These are phyloP conservation scores for Pleurotus djamor DNA, from an alignment of 768 basidiomycete genomes.

Conservation along the genomic window DNA sequence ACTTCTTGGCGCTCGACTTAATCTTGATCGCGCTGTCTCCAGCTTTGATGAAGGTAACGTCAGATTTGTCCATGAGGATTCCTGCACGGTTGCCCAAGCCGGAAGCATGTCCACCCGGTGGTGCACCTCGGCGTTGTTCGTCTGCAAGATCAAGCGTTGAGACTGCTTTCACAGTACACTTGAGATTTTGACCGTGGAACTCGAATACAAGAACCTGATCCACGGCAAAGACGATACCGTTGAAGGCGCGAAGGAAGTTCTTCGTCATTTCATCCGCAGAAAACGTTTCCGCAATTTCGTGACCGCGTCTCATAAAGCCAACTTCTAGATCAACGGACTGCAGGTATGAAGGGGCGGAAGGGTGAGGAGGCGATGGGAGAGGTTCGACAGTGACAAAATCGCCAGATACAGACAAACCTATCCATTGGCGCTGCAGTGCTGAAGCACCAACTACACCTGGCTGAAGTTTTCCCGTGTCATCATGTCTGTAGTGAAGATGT, in stretches of 20 bases:
- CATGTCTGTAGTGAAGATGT: slow-evolving; percentile 51
- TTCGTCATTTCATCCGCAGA: slow-evolving; percentile 84
- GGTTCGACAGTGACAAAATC: slow-evolving; percentile 73
- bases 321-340: slow-evolving; percentile 81
- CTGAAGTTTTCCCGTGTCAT: slow-evolving; percentile 68
- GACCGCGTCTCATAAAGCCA: slow-evolving; percentile 54
- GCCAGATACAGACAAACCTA: slow-evolving; percentile 75
- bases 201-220: slow-evolving; percentile 82
- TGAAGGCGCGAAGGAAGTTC: slow-evolving; percentile 75
- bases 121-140: slow-evolving; percentile 47
- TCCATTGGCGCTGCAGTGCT: slow-evolving; percentile 84
- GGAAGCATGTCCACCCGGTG: slow-evolving; percentile 20
- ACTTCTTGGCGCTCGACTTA: slow-evolving; percentile 92
- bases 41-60: slow-evolving; percentile 86
- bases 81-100: slow-evolving; percentile 46
- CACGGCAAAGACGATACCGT: slow-evolving; percentile 63
- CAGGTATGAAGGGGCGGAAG: slow-evolving; percentile 57
- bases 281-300: slow-evolving; percentile 66
- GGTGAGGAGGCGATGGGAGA: slow-evolving; percentile 51
- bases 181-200: slow-evolving; percentile 83
- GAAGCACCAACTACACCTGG: slow-evolving; percentile 78
- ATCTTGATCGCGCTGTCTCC: slow-evolving; percentile 80
- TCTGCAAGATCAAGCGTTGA: slow-evolving; percentile 60
- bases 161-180: slow-evolving; percentile 62
- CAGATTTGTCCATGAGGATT: slow-evolving; percentile 89